These are phyloP conservation scores for Macrophomina tecta DNA, from an alignment of 2,329 filamentous ascomycete species.

Conservation along the genomic window DNA sequence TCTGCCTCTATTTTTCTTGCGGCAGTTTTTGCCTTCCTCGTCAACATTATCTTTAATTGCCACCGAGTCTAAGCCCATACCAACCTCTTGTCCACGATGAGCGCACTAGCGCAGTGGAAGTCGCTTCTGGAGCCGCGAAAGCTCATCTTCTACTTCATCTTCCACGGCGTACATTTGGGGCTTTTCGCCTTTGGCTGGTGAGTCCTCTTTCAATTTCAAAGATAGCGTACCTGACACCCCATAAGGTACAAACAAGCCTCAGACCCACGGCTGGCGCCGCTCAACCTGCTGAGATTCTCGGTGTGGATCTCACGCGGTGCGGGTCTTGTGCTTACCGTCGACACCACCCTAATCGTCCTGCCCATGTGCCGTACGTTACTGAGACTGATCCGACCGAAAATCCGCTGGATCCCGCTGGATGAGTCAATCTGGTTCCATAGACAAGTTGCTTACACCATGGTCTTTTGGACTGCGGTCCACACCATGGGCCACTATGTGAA, in stretches of 20 bases:
- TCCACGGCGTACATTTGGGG: conserved; percentile 78
- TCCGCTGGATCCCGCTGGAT: conserved; percentile 86
- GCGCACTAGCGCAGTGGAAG: conserved; percentile 37
- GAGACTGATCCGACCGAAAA: conserved; percentile 81
- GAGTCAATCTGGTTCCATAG: conserved; percentile 97
- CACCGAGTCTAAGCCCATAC: not conserved
- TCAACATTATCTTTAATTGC: too few relatives aligned
- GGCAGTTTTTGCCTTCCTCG: not conserved
- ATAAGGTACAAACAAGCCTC: conserved; percentile 76
- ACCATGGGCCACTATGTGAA: conserved; percentile 90
- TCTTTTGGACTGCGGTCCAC: conserved; percentile 82
- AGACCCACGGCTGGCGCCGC: conserved; percentile 71
- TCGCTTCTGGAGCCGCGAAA: conserved; percentile 68
- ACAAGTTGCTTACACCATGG: conserved; percentile 89
- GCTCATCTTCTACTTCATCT: conserved; percentile 78
- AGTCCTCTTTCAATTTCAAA: conserved; percentile 37
- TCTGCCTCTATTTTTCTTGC: not conserved
- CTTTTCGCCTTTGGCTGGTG: conserved; percentile 89
- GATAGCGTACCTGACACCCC: conserved; percentile 26
- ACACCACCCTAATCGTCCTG: conserved; percentile 85
- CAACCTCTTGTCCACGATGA: not conserved
- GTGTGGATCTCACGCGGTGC: conserved; percentile 97
- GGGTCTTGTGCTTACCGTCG: conserved; percentile 81
- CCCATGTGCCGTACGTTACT: conserved; percentile 94
- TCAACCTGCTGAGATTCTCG: conserved; percentile 84